These are phyloP conservation scores for Ogataea populi-albae DNA, from an alignment of 805 yeast species.

Conservation along the genomic window DNA sequence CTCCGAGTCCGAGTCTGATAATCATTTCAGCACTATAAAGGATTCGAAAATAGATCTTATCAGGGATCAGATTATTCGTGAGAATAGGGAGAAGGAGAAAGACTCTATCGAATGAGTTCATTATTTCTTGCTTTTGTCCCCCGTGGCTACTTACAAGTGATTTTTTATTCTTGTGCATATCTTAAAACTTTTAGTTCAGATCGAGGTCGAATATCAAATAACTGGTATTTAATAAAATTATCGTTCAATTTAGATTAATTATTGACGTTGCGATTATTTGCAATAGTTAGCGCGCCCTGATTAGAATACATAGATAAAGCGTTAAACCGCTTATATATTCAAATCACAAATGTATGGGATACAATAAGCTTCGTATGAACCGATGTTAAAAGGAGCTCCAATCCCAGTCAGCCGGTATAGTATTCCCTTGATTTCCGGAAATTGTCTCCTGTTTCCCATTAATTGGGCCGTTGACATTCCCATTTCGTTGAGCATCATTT, in stretches of 20 bases:
- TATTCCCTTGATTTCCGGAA: slow-evolving; percentile 14
- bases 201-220: too few species aligned
- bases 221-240: too few species aligned
- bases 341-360: slow-evolving; percentile 2
- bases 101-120: too few species aligned
- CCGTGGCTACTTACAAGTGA: too few species aligned
- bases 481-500: slow-evolving; percentile 15
- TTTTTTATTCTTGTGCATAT: too few species aligned
- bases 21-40: slow-evolving; percentile 1
- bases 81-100: slow-evolving; percentile 30
- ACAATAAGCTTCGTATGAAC: too few species aligned
- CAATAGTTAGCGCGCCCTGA: too few species aligned
- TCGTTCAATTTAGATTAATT: too few species aligned
- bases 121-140: too few species aligned
- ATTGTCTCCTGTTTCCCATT: slow-evolving; percentile 20
- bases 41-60: slow-evolving; percentile 18
- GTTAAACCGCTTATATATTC: neutral
- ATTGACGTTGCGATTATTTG: too few species aligned
- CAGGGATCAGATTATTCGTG: slow-evolving; percentile 29
- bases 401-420: slow-evolving; percentile 38
- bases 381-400: slow-evolving; percentile 40
- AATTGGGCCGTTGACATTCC: slow-evolving; percentile 7
- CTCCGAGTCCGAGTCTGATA: slow-evolving; percentile 18
- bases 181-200: too few species aligned
- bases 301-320: too few species aligned